Percentiles rank a stretch among this genome's conserved stretches.
phyloP scores from a whole-genome alignment of 768 basidiomycete species.

The Dioszegia crocea region DNA sequence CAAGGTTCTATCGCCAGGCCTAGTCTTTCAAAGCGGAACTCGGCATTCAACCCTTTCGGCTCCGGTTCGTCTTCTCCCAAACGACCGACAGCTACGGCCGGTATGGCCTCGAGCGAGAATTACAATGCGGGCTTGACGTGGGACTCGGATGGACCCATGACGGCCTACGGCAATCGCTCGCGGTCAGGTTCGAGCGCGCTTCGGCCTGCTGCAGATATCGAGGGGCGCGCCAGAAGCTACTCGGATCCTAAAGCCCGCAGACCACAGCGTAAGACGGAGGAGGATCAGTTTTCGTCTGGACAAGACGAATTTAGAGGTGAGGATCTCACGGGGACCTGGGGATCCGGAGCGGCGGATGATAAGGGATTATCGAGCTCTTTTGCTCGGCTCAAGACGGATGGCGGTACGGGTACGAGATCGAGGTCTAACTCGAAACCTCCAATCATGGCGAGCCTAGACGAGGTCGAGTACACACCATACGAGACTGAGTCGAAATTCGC shows the following conservation, averaged over 20 bases:
- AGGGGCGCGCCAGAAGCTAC: slow-evolving; percentile 5
- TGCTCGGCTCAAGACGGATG: slow-evolving; percentile 4
- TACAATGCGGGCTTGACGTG: slow-evolving; percentile 40
- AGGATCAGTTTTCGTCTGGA: slow-evolving; percentile 3
- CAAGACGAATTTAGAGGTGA: slow-evolving; percentile 7
- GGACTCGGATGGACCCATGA: slow-evolving; percentile 33
- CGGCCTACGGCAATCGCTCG: slow-evolving; percentile 14
- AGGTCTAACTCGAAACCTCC: slow-evolving; percentile 23
- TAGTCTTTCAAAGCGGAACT: slow-evolving; percentile 11
- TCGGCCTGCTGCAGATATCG: slow-evolving; percentile 2
- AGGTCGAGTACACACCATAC: slow-evolving; percentile 30
- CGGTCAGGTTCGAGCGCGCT: slow-evolving; percentile 21
- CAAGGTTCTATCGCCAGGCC: slow-evolving; percentile 9
- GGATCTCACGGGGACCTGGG: slow-evolving; percentile 12
- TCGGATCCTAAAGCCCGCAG: slow-evolving; percentile 3
- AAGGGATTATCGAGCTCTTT: slow-evolving; percentile 24
- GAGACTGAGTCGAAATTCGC: slow-evolving; percentile 30
- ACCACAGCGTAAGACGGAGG: not conserved
- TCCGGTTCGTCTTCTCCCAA: slow-evolving; percentile 6
- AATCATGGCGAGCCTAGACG: slow-evolving; percentile 16
- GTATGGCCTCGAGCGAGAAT: slow-evolving; percentile 18
- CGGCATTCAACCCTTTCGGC: slow-evolving; percentile 33
- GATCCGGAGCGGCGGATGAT: slow-evolving; percentile 11
- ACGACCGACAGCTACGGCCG: not conserved
- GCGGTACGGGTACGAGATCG: slow-evolving; percentile 7